Evolutionary conservation across 441 rosid species (phyloP), one percentile per base, ranked within the genome.

Genomic region (Metrosideros polymorpha): DNA sequence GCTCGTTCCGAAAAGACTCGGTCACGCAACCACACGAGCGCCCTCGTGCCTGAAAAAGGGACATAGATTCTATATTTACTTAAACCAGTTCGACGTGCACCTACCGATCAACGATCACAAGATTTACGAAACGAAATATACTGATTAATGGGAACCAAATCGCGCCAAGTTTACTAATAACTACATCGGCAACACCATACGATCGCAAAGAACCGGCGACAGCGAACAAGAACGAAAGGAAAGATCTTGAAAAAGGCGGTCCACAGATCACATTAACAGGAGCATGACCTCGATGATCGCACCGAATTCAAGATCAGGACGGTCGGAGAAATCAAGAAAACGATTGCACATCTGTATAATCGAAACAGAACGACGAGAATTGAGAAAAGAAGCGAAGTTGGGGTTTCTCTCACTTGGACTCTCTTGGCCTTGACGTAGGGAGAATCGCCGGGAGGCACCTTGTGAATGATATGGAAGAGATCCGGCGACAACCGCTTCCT

Each of bases 371-470:
- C 5, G 42, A 9, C 43, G 6, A 63, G 13, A 63, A 63, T 63
- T 19, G 19, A 0, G 19, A 63, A 32, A 18, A 2, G n/a, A 5
- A 22, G 27, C 1, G 10, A 39, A 71, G 79, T 22, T 6, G 14
- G 79, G 82, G 17, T 5, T n/a, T n/a, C n/a, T 7, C 83, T 84
- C 54, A 92, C 98, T 94, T 96, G 98, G 56, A 93, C 94, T 79
- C 93, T 96, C 89, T 96, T 96, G 82, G 98, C 98, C 91, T 91
- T 93, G 86, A 93, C 96, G 87, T 96, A 96, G 52, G 98, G 98
- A 63, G 98, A 96, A 86, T 96, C 95, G 29, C 95, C 95, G 25
- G 93, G 87, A 3, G 98, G 98, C 27, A 95, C 98, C 84, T 95
- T 96, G 88, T 95, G 95, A 43, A 93, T 87, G 85, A 92, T 93